These are phyloP conservation scores for Gonapodya prolifera DNA, from an alignment of 192 early-diverging fungal genomes.

Conservation along the genomic window DNA sequence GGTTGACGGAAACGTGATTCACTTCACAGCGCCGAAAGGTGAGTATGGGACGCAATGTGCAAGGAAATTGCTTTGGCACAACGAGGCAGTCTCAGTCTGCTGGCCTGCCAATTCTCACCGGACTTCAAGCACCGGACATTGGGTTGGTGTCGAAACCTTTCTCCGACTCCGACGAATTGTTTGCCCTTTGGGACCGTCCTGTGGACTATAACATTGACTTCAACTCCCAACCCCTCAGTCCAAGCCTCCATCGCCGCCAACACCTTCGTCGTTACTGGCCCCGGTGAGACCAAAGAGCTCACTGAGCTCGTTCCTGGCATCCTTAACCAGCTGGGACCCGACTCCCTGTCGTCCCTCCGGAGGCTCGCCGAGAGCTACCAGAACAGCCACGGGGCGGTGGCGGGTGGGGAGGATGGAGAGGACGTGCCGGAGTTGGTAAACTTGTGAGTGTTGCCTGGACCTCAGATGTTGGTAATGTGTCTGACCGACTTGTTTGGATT, in stretches of 20 bases:
- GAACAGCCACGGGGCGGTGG: conserved; percentile 30
- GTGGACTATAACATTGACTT: no score
- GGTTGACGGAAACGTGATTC: conserved; percentile 80
- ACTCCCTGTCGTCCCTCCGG: conserved; percentile 74
- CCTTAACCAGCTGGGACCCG: conserved; percentile 76
- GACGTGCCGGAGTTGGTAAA: conserved; percentile 92
- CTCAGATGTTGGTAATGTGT: no score
- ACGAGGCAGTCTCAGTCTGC: no score
- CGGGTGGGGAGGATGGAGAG: conserved; percentile 73
- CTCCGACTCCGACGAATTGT: no score
- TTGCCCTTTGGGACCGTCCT: no score
- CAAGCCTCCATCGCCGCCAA: conserved; percentile 74
- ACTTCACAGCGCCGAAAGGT: conserved; percentile 84
- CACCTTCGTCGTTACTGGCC: conserved; percentile 91
- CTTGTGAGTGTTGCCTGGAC: no score
- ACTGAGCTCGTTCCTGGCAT: conserved; percentile 69
- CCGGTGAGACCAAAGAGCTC: conserved; percentile 66
- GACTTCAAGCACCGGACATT: no score
- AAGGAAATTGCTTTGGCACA: no score
- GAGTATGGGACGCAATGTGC: conserved; percentile 16
- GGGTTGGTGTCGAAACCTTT: no score
- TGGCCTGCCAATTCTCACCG: no score
- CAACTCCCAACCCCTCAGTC: no score
- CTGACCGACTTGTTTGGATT: no score
- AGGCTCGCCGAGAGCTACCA: conserved; percentile 81